Percentiles rank a stretch among this genome's conserved stretches.
Evolutionary conservation across 1,284 basidiomycete species (phyloP).

Genomic region (Blastosporella zonata): DNA sequence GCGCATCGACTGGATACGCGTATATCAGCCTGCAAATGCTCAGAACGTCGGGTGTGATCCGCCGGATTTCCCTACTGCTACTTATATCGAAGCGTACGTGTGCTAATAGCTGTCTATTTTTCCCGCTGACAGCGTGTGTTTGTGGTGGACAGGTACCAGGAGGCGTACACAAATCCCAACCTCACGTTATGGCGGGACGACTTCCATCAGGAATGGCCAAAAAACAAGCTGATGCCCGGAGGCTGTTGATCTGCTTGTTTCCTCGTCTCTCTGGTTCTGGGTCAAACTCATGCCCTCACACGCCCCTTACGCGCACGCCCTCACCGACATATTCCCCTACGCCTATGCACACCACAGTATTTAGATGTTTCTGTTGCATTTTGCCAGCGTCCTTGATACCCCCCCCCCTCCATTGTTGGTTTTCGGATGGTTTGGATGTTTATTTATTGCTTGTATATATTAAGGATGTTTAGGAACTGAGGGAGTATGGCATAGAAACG

Average conservation of each 20-base stretch:
- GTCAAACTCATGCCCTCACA: not conserved
- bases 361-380: no score
- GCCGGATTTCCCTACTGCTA: constrained; percentile 66
- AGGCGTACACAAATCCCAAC: constrained; percentile 51
- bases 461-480: no score
- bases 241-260: constrained; percentile 19
- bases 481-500: no score
- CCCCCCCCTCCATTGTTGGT: no score
- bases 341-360: no score
- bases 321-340: no score
- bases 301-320: not conserved
- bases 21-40: constrained; percentile 70
- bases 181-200: constrained; percentile 47
- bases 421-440: no score
- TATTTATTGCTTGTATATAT: no score
- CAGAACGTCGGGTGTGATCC: constrained; percentile 85
- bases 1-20: constrained; percentile 79
- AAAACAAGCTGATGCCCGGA: constrained; percentile 28
- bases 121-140: constrained; percentile 3
- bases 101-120: constrained; percentile 17
- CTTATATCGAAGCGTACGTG: constrained; percentile 61
- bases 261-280: not conserved
- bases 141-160: constrained; percentile 35
- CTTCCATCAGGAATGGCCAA: constrained; percentile 36
- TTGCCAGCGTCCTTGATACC: no score